Conservation (phyloP, 768 basidiomycete genomes). For the Tulasnella calospora region DNA sequence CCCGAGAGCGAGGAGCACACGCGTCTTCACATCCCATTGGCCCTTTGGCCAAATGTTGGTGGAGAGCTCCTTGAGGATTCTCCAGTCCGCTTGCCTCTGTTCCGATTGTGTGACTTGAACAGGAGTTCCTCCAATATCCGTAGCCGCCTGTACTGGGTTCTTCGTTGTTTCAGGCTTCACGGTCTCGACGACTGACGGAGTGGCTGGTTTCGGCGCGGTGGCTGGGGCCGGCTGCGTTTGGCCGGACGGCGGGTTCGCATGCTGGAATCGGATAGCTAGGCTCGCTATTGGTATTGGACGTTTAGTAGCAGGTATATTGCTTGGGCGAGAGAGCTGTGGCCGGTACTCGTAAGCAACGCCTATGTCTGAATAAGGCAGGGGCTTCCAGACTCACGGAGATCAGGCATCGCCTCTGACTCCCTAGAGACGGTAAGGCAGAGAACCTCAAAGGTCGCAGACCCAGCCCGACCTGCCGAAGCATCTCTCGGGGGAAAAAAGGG, state of each 20-base stretch:
- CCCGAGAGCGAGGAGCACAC: slow-evolving; percentile 76
- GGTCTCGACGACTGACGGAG: not conserved
- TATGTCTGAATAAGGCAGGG: not conserved
- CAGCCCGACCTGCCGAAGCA: not conserved
- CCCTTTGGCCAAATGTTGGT: slow-evolving; percentile 83
- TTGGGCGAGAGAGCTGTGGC: not conserved
- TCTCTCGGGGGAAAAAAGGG: not conserved
- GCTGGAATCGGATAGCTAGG: not conserved
- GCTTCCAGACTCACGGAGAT: not conserved
- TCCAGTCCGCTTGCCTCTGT: slow-evolving; percentile 78
- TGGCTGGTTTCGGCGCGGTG: not conserved
- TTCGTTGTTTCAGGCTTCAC: not conserved
- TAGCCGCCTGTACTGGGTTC: not conserved
- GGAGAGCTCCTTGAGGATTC: slow-evolving; percentile 74
- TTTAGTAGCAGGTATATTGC: not conserved
- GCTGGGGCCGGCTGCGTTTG: not conserved
- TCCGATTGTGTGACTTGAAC: slow-evolving; percentile 34
- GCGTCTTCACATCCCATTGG: slow-evolving; percentile 69
- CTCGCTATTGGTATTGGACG: not conserved
- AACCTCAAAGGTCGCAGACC: not conserved
- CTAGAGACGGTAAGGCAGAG: not conserved
- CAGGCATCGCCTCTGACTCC: not conserved
- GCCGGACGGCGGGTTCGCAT: not conserved
- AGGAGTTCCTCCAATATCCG: slow-evolving; percentile 25
- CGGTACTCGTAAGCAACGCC: not conserved